These are phyloP conservation scores for Diaporthe destruens DNA, from an alignment of 2,329 filamentous ascomycete species.

Conservation along the genomic window DNA sequence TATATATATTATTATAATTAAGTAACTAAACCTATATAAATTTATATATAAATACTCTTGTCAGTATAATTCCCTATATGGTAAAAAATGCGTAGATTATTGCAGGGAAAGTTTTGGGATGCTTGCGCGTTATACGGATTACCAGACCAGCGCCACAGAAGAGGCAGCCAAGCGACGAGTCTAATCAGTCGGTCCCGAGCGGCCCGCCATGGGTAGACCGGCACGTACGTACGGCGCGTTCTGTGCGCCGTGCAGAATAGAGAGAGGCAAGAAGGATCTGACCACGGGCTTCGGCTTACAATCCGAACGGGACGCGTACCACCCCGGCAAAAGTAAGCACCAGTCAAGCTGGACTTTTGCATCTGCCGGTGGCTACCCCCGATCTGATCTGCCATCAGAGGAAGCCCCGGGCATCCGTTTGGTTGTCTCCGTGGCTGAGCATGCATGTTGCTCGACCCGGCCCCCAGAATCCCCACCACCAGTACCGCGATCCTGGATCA, in stretches of 20 bases:
- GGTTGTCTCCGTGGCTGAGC: constrained; percentile 12
- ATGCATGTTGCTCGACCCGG: constrained; percentile 15
- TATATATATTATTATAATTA: too few species aligned
- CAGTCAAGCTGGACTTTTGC: not conserved
- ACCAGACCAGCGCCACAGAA: constrained; percentile 5
- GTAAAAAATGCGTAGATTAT: too few species aligned
- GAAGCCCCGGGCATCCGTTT: constrained; percentile 7
- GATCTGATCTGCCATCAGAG: constrained; percentile 6
- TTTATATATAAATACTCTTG: too few species aligned
- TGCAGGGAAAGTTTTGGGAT: too few species aligned
- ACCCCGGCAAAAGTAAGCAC: constrained; percentile 9
- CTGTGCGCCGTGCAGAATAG: not conserved
- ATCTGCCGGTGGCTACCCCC: constrained; percentile 17
- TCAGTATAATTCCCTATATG: too few species aligned
- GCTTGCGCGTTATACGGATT: too few species aligned
- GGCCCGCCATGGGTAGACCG: too few species aligned
- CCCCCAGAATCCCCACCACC: constrained; percentile 19
- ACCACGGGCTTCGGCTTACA: not conserved
- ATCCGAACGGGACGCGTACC: constrained; percentile 4
- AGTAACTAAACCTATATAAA: too few species aligned
- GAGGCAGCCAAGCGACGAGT: constrained; percentile 6
- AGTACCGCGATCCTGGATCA: not conserved
- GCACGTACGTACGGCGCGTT: too few species aligned
- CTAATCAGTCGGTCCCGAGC: not conserved
- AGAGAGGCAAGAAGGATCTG: constrained; percentile 10